Evolutionary conservation across 257 asterid genomes (phyloP).

Genomic region (Primulina tabacum): DNA sequence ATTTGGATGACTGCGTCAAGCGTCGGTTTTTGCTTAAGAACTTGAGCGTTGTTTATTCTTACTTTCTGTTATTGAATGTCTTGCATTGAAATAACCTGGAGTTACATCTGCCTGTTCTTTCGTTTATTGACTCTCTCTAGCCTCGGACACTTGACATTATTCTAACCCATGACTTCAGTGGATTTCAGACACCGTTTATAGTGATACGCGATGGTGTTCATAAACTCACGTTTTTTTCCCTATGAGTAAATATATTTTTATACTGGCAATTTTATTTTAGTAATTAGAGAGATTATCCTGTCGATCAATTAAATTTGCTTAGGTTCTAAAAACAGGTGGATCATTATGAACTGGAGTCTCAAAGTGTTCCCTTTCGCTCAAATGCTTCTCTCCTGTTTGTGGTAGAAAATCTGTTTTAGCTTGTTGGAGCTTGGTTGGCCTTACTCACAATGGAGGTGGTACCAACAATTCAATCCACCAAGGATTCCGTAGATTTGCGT

Average conservation of each 20-base stretch:
- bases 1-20: neutral
- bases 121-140: constrained; percentile 11
- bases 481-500: constrained; percentile 35
- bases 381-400: constrained; percentile 6
- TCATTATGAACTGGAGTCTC: constrained; percentile 18
- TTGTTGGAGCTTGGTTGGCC: constrained; percentile 19
- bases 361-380: constrained; percentile 8
- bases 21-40: constrained; percentile 7
- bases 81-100: neutral
- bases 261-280: neutral
- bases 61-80: neutral
- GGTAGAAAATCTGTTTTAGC: neutral
- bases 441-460: constrained; percentile 45
- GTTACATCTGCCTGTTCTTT: neutral
- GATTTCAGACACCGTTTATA: neutral
- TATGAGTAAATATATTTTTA: neutral
- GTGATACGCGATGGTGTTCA: neutral
- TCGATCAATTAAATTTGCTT: neutral
- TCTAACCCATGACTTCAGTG: neutral
- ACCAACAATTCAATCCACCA: constrained; percentile 31
- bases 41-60: neutral
- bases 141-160: neutral
- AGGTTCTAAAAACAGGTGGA: constrained; percentile 7
- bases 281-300: neutral
- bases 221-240: neutral